Percentiles rank a stretch among this genome's conserved stretches.
Evolutionary conservation across 371 early-diverging fungal species (phyloP).

Genomic region (Mortierella sp.): DNA sequence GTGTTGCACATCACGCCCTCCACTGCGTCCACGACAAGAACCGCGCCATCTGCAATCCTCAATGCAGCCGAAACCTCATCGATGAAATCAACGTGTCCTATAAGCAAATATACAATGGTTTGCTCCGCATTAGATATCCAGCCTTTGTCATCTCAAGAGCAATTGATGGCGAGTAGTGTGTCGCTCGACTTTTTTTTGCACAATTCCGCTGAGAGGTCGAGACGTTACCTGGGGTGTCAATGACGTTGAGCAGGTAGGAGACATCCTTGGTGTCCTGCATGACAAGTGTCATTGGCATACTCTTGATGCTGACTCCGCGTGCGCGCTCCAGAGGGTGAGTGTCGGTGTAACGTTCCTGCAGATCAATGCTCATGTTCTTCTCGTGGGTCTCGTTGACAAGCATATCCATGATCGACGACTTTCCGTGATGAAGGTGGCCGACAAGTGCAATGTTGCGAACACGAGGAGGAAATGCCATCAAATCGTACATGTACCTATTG

Average conservation of each 20-base stretch:
- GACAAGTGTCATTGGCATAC: slow-evolving; percentile 93
- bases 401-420: slow-evolving; percentile 94
- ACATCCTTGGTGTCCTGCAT: slow-evolving; percentile 90
- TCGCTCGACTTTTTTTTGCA: too few species aligned
- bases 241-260: slow-evolving; percentile 88
- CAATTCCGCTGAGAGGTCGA: neutral
- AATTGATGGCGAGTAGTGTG: neutral
- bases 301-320: slow-evolving; percentile 92
- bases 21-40: slow-evolving; percentile 96
- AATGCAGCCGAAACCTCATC: slow-evolving; percentile 94
- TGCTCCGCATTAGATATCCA: neutral
- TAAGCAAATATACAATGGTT: neutral
- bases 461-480: slow-evolving; percentile 85
- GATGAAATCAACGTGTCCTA: slow-evolving; percentile 93
- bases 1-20: slow-evolving; percentile 98
- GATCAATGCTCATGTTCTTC: slow-evolving; percentile 70
- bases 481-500: slow-evolving; percentile 85
- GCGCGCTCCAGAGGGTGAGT: slow-evolving; percentile 93
- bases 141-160: neutral
- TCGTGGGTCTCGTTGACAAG: slow-evolving; percentile 91
- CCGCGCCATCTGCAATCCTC: slow-evolving; percentile 92
- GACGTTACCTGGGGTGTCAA: slow-evolving; percentile 93
- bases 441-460: slow-evolving; percentile 92
- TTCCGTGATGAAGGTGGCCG: slow-evolving; percentile 98
- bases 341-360: slow-evolving; percentile 89